phyloP scores from a whole-genome alignment of 2,329 filamentous ascomycete genomes.

The Ceratocystiopsis minuta region DNA sequence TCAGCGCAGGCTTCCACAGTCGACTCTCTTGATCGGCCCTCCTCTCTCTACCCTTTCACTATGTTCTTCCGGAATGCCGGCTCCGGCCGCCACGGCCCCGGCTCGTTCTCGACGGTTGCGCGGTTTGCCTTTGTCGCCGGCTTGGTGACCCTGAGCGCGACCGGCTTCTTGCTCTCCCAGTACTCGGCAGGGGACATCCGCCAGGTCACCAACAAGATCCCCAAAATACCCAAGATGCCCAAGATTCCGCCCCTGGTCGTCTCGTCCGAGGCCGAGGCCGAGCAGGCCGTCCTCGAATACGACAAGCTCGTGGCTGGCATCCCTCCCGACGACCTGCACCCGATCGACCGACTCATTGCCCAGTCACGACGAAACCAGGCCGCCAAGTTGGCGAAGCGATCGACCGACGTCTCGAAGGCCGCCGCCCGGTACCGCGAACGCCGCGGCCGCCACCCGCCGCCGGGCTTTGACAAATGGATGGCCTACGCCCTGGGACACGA shows the following conservation, averaged over 20 bases:
- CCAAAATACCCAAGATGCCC: too few relatives aligned
- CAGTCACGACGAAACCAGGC: conserved; percentile 21
- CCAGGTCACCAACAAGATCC: conserved; percentile 1
- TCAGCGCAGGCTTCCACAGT: too few relatives aligned
- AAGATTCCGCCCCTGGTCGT: background rate
- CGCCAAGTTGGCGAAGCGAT: conserved; percentile 21
- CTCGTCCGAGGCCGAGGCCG: conserved; percentile 1
- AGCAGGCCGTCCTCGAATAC: conserved; percentile 1
- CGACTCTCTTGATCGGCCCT: background rate
- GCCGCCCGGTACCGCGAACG: conserved; percentile 26
- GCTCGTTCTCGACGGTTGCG: conserved; percentile 5
- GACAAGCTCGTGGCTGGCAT: conserved; percentile 1
- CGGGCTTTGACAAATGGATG: conserved; percentile 30
- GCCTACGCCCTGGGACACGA: conserved; percentile 23
- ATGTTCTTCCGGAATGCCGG: conserved; percentile 5
- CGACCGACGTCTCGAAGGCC: conserved; percentile 24
- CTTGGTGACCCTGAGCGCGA: conserved; percentile 2
- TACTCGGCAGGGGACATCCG: conserved; percentile 1
- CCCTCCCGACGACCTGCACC: conserved; percentile 15
- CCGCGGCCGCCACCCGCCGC: conserved; percentile 30
- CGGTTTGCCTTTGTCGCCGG: conserved; percentile 7
- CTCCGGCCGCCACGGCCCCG: conserved; percentile 1
- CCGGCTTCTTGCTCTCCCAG: conserved; percentile 5
- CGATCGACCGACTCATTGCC: conserved; percentile 27
- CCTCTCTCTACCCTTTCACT: background rate